Evolutionary conservation across 176 grass and related monocot species (phyloP).

Genomic region (Cymbopogon citratus): DNA sequence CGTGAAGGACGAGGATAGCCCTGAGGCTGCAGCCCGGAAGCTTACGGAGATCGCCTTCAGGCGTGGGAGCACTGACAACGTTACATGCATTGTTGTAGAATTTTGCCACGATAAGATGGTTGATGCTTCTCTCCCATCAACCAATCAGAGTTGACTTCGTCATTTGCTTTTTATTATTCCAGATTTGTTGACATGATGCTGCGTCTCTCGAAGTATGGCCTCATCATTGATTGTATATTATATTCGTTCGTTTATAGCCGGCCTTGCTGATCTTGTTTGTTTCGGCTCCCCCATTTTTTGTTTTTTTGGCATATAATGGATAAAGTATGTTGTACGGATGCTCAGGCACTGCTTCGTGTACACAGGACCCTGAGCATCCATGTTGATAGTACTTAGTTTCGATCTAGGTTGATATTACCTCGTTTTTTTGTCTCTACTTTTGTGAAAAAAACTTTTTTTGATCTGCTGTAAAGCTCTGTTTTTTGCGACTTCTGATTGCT

Average conservation of each 20-base stretch:
- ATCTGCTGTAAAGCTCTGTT: background rate
- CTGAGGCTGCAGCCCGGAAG: slow-evolving; percentile 70
- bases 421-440: background rate
- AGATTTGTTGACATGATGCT: slow-evolving; percentile 3
- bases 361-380: background rate
- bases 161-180: slow-evolving; percentile 29
- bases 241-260: background rate
- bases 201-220: background rate
- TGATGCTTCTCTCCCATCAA: slow-evolving; percentile 26
- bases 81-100: slow-evolving; percentile 80
- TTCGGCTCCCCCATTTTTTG: background rate
- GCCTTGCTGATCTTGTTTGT: background rate
- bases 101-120: slow-evolving; percentile 54
- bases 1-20: slow-evolving; percentile 51
- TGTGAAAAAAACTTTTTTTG: background rate
- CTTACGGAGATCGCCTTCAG: slow-evolving; percentile 60
- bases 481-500: background rate
- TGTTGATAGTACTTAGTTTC: background rate
- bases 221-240: slow-evolving; percentile 34
- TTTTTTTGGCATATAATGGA: background rate
- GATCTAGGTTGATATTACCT: background rate
- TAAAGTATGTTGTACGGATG: background rate
- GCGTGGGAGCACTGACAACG: slow-evolving; percentile 65
- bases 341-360: background rate
- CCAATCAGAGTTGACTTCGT: slow-evolving; percentile 39